phyloP scores from a whole-genome alignment of 2,329 filamentous ascomycete species.

The Colletotrichum brevisporum region DNA sequence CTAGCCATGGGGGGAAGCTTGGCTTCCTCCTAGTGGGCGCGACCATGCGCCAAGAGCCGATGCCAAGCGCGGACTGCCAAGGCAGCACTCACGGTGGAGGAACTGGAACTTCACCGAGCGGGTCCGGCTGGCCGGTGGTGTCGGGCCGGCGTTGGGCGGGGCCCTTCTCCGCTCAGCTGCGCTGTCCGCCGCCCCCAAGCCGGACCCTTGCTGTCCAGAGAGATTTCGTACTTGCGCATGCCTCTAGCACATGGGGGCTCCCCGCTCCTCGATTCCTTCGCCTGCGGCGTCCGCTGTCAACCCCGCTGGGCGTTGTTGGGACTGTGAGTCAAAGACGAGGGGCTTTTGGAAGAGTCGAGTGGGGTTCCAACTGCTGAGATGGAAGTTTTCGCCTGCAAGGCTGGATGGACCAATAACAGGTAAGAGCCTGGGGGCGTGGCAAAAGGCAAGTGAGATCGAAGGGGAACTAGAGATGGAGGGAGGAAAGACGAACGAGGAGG shows the following conservation, averaged over 20 bases:
- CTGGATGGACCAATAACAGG: too few species aligned
- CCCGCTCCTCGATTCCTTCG: background rate
- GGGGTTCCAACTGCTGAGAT: too few species aligned
- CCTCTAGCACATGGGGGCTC: background rate
- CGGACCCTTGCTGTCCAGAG: background rate
- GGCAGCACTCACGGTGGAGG: background rate
- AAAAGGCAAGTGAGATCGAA: too few species aligned
- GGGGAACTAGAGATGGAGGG: too few species aligned
- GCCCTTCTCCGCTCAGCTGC: background rate
- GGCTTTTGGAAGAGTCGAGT: too few species aligned
- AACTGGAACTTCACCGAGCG: background rate
- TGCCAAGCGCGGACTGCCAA: conserved; percentile 14
- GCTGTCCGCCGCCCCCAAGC: background rate
- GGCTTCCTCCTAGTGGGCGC: background rate
- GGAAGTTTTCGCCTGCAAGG: too few species aligned
- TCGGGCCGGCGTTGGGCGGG: conserved; percentile 2
- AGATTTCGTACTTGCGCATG: background rate
- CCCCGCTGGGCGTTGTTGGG: too few species aligned
- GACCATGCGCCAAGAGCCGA: background rate
- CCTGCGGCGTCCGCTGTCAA: background rate
- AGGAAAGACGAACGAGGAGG: too few species aligned
- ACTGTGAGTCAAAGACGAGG: background rate
- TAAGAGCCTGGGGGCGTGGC: too few species aligned
- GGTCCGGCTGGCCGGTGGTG: conserved; percentile 14
- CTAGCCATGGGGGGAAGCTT: background rate